A percentile compares a stretch with the other conserved stretches of the same genome.
These are phyloP conservation scores for Exserohilum rostratum DNA, from an alignment of 2,329 filamentous ascomycete genomes.

Conservation along the genomic window DNA sequence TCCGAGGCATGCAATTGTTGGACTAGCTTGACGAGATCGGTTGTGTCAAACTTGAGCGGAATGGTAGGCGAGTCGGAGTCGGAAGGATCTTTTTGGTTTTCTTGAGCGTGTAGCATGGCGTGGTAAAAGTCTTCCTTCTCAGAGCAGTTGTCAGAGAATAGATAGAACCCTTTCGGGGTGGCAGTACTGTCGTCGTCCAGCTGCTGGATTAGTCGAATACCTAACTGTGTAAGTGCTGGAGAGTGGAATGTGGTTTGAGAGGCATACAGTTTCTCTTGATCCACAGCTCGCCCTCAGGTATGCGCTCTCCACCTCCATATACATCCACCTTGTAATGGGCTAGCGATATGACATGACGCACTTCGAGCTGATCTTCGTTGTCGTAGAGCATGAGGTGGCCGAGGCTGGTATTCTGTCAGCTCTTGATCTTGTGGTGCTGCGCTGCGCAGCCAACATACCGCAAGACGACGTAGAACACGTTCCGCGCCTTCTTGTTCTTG, in stretches of 20 bases:
- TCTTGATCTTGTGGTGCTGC: neutral
- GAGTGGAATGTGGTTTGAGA: too few relatives aligned
- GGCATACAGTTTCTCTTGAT: conserved; percentile 82
- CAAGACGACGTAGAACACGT: conserved; percentile 91
- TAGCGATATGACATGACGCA: conserved; percentile 92
- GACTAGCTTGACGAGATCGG: conserved; percentile 86
- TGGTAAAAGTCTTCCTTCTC: conserved; percentile 99
- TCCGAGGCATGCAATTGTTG: conserved; percentile 90
- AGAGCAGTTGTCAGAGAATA: conserved; percentile 94
- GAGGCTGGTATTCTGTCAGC: conserved; percentile 50
- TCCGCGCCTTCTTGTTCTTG: conserved; percentile 69
- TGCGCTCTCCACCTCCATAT: conserved; percentile 77
- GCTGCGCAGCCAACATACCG: conserved; percentile 61
- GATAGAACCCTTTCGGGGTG: conserved; percentile 83
- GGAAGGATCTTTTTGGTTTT: conserved; percentile 64
- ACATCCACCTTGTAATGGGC: conserved; percentile 85
- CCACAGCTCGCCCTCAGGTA: conserved; percentile 91
- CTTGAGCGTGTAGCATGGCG: conserved; percentile 83
- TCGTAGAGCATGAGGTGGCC: conserved; percentile 98
- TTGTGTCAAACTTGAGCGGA: conserved; percentile 78
- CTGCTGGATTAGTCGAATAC: conserved; percentile 75
- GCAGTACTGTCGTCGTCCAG: conserved; percentile 58
- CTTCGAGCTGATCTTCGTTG: conserved; percentile 91
- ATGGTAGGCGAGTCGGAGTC: conserved; percentile 64
- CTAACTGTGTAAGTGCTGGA: conserved; percentile 20